phyloP scores from a whole-genome alignment of 176 grass and related monocot genomes.

The Aegilops bicornis region DNA sequence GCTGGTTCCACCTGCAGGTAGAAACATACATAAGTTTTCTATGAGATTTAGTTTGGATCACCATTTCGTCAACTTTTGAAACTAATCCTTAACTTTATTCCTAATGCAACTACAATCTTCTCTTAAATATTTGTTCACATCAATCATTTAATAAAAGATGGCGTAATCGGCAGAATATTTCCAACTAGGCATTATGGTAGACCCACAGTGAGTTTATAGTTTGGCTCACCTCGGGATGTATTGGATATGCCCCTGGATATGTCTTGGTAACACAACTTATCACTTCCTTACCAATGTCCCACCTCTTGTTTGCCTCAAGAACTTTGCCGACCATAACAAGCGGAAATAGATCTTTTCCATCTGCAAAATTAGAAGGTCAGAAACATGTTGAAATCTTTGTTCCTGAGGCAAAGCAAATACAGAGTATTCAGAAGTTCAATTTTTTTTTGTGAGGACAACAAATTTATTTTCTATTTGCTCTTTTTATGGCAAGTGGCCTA shows the following conservation, averaged over 20 bases:
- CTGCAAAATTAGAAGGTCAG: slow-evolving; percentile 36
- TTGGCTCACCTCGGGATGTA: slow-evolving; percentile 62
- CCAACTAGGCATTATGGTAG: slow-evolving; percentile 7
- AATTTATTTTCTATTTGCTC: neutral
- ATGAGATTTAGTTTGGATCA: neutral
- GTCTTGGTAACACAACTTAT: slow-evolving; percentile 57
- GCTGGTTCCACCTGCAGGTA: slow-evolving; percentile 74
- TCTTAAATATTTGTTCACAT: neutral
- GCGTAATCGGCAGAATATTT: slow-evolving; percentile 12
- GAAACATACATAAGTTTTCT: neutral
- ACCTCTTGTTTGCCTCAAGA: slow-evolving; percentile 69
- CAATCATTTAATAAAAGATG: neutral
- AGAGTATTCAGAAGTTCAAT: neutral
- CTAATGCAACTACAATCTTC: neutral
- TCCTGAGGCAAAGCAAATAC: neutral
- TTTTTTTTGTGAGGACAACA: neutral
- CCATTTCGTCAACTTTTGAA: neutral
- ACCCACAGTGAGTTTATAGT: neutral
- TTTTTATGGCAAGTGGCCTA: neutral
- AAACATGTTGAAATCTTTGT: slow-evolving; percentile 28
- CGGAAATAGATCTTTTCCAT: slow-evolving; percentile 57
- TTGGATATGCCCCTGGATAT: slow-evolving; percentile 63
- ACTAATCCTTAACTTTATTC: neutral
- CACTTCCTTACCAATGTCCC: slow-evolving; percentile 85
- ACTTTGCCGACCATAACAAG: slow-evolving; percentile 84